Evolutionary conservation across 2,329 filamentous ascomycete genomes (phyloP).

Genomic region (Dactylellina haptotyla): DNA sequence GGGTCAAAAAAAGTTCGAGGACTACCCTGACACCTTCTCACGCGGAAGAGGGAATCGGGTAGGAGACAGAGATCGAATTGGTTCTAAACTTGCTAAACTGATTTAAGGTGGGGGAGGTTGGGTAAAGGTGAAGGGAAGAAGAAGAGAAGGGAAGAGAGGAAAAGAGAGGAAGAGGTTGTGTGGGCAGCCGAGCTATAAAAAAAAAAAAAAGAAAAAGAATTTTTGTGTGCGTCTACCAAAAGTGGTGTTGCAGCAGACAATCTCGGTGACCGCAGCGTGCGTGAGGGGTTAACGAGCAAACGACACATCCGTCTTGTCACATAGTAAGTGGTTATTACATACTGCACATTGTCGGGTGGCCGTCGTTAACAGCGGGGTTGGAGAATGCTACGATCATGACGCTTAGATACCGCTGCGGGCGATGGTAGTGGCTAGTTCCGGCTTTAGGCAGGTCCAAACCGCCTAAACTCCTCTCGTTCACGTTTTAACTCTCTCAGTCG

Average conservation of each 20-base stretch:
- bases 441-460: conserved; percentile 49
- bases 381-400: too few species aligned
- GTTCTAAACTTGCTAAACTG: conserved; percentile 19
- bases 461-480: conserved; percentile 38
- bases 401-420: too few species aligned
- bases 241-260: too few species aligned
- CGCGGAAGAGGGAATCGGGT: conserved; percentile 48
- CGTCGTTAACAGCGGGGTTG: too few species aligned
- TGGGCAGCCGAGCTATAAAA: conserved; percentile 37
- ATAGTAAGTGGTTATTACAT: too few species aligned
- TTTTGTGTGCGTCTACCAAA: conserved; percentile 47
- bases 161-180: conserved; percentile 15
- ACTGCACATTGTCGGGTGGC: too few species aligned
- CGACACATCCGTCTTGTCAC: too few species aligned
- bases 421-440: background rate
- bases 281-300: conserved; percentile 9
- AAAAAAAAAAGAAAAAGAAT: conserved; percentile 23
- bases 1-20: conserved; percentile 32
- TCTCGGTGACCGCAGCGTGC: background rate
- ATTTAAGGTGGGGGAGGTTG: conserved; percentile 21
- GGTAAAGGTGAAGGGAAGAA: conserved; percentile 10
- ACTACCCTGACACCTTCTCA: conserved; percentile 52
- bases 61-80: conserved; percentile 29
- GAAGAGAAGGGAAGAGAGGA: conserved; percentile 10
- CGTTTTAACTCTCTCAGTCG: too few species aligned